Evolutionary conservation across 1,139 yeast species (phyloP).

Genomic region (Zygoascus sp.): DNA sequence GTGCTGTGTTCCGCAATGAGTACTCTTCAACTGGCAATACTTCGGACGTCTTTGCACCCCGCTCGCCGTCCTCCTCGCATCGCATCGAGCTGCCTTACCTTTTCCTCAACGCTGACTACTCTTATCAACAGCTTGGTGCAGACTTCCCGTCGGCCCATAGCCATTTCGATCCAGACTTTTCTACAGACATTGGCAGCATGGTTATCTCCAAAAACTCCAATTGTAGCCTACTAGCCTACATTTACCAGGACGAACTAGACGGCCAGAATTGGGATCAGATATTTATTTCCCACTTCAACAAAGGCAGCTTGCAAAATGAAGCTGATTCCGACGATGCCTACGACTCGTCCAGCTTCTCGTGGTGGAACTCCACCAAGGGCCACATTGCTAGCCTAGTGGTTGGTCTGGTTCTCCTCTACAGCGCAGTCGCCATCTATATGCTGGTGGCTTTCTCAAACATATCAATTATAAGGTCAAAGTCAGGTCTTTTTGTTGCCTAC

Average conservation of each 20-base stretch:
- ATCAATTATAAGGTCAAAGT: constrained; percentile 53
- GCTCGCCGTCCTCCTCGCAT: background rate
- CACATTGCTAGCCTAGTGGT: constrained; percentile 2
- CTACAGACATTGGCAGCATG: background rate
- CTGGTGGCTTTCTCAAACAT: constrained; percentile 49
- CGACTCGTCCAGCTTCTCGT: no score
- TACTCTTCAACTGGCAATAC: background rate
- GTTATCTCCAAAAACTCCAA: background rate
- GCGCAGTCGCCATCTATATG: constrained; percentile 35
- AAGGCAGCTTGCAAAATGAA: background rate
- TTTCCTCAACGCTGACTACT: constrained; percentile 5
- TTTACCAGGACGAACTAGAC: constrained; percentile 3
- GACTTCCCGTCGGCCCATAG: constrained; percentile 1
- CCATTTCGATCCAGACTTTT: background rate
- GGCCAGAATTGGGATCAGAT: constrained; percentile 7
- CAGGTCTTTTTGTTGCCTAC: constrained; percentile 62
- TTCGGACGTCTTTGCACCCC: background rate
- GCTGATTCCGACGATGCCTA: background rate
- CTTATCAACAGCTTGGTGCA: background rate
- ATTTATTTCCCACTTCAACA: constrained; percentile 4
- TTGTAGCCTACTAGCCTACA: constrained; percentile 3
- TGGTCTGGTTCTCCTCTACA: constrained; percentile 28
- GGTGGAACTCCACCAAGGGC: background rate
- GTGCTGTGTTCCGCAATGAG: background rate
- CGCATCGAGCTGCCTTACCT: constrained; percentile 5